These are phyloP conservation scores for Amauroascus niger DNA, from an alignment of 2,329 filamentous ascomycete genomes.

Conservation along the genomic window DNA sequence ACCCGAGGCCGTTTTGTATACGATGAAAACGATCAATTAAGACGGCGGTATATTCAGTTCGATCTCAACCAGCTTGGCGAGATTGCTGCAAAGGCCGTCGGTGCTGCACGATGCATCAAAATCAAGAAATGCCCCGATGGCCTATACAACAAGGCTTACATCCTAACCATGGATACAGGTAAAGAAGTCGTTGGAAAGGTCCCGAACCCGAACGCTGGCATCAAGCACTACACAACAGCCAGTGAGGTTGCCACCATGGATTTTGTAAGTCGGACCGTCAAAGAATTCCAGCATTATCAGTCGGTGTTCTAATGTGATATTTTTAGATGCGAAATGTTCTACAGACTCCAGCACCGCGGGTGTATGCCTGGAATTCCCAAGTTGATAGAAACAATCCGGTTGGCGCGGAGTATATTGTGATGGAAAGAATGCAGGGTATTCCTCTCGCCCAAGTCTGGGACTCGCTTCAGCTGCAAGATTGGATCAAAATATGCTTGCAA, in stretches of 20 bases:
- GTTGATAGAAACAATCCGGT: neutral
- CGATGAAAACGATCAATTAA: too few relatives aligned
- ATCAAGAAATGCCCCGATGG: slow-evolving; percentile 13
- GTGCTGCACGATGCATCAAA: neutral
- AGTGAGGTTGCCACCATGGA: neutral
- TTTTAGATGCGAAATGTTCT: slow-evolving; percentile 21
- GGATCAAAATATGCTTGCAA: slow-evolving; percentile 19
- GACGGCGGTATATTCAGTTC: too few relatives aligned
- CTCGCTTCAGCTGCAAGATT: neutral
- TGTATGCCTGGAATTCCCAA: slow-evolving; percentile 5
- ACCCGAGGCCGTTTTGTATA: too few relatives aligned
- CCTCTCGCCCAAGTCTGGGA: neutral
- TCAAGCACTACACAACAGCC: neutral
- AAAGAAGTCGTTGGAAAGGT: slow-evolving; percentile 13
- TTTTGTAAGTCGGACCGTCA: neutral
- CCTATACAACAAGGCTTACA: slow-evolving; percentile 18
- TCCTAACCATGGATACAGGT: slow-evolving; percentile 17
- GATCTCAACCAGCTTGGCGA: too few relatives aligned
- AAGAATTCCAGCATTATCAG: neutral
- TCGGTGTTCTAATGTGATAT: neutral
- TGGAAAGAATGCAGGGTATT: neutral
- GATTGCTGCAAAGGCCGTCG: too few relatives aligned
- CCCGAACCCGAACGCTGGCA: slow-evolving; percentile 12
- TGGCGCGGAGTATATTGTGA: slow-evolving; percentile 4
- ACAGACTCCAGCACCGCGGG: slow-evolving; percentile 5